Base-by-base conservation (phyloP, 805 yeast species). In the Candida pseudofarinosa region DNA sequence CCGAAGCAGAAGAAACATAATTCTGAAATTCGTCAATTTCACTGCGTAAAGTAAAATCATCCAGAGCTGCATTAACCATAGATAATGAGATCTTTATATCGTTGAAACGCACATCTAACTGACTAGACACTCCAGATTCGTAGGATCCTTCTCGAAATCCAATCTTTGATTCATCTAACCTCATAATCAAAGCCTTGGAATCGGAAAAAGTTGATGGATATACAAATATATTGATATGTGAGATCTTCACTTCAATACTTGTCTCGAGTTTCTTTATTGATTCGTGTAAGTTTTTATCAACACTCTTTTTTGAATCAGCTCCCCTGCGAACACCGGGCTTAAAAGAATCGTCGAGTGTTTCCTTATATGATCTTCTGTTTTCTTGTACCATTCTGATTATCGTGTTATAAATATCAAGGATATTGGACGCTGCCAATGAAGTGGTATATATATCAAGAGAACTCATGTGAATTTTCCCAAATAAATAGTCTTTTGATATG, bases 121-220 rank as follows among this genome's bases (percentile, higher is more conserved):
- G 76, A 35, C 87, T 80, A 40, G 79, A 74, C 3, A 80, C 54
- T 4, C 67, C 71, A 19, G 67, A 58, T 3, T 68, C 62, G 14
- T 70, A 67, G 36, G 70, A 75, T 38, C 68, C 67, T 50, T 79
- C 80, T 7, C 74, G 64, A 53, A 77, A 79, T n/a, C 58, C 59
- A 7, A 79, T 85, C n/a, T 59, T 62, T 2, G 81, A 62, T 33
- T 76, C 73, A 34, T 80, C 83, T 26, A 84, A 63, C 40, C 71
- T 74, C 2, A 84, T 62, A 3, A 81, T 81, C 49, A 91, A 65
- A 0, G 86, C 96, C 50, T 84, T 88, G 1, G 83, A 62, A 54
- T 93, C 97, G 35, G 79, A 69, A 45, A 91, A 73, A 6, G 93
- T 80, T 33, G 88, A 83, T 1, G 99, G 98, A 54, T 85, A 90